Evolutionary conservation across 305 asterid species (phyloP).

Genomic region (Caryopteris hybrid): DNA sequence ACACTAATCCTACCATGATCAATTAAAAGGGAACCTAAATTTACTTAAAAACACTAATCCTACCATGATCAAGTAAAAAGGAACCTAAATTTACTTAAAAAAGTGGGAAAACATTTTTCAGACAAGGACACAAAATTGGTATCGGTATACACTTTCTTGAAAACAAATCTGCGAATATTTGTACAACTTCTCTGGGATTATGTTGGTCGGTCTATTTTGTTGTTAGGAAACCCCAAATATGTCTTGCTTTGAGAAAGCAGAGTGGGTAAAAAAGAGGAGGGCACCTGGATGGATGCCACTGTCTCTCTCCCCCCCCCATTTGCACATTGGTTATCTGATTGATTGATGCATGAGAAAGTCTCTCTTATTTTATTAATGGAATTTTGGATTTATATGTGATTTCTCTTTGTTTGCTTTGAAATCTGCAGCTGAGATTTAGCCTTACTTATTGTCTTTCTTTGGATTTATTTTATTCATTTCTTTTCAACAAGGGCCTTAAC

Average conservation of each 20-base stretch:
- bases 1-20: neutral
- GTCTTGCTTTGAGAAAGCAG: slow-evolving; percentile 26
- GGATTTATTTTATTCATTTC: neutral
- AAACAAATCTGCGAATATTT: neutral
- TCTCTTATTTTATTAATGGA: neutral
- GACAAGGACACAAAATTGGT: neutral
- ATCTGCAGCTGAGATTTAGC: neutral
- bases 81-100: neutral
- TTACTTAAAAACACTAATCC: neutral
- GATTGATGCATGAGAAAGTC: neutral
- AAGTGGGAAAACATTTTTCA: neutral
- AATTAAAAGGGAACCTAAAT: neutral
- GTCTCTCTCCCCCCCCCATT: neutral
- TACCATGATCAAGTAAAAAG: neutral
- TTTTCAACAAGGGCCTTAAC: too few relatives aligned
- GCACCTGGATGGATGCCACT: neutral
- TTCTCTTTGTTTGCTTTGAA: slow-evolving; percentile 5
- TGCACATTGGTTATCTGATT: neutral
- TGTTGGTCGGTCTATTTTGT: slow-evolving; percentile 19
- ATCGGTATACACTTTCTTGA: neutral
- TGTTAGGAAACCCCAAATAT: slow-evolving; percentile 9
- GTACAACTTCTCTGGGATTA: neutral
- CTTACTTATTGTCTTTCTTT: slow-evolving; percentile 14
- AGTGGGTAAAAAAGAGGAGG: slow-evolving; percentile 20
- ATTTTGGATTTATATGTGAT: neutral